Evolutionary conservation across 2,329 filamentous ascomycete genomes (phyloP).

Genomic region (Dendryphion nanum): DNA sequence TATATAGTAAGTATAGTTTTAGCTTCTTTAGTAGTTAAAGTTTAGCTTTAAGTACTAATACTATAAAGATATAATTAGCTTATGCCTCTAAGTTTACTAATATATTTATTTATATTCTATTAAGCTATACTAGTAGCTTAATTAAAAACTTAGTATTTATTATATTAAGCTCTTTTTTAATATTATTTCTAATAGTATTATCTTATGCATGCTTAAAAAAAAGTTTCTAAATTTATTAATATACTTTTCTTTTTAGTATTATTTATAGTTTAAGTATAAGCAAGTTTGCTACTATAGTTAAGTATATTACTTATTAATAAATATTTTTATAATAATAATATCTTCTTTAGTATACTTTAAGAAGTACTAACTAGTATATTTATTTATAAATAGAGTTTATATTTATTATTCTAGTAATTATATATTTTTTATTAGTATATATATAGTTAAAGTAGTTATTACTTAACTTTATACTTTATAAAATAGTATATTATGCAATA

Average conservation of each 20-base stretch:
- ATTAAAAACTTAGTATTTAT: neutral
- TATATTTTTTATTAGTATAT: neutral
- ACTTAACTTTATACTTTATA: neutral
- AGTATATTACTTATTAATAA: neutral
- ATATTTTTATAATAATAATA: neutral
- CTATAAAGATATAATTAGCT: neutral
- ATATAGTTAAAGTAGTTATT: neutral
- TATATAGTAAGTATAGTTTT: neutral
- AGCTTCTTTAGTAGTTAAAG: neutral
- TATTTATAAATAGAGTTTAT: neutral
- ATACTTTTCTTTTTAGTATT: neutral
- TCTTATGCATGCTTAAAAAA: neutral
- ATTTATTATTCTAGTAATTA: neutral
- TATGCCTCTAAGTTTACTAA: neutral
- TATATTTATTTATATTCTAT: neutral
- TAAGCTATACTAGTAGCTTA: neutral
- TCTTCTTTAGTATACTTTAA: neutral
- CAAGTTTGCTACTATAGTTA: neutral
- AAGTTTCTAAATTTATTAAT: constrained; percentile 23
- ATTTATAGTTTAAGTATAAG: neutral
- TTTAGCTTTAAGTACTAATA: neutral
- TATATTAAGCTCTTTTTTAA: neutral
- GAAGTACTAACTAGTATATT: neutral
- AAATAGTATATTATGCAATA: neutral
- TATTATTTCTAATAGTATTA: neutral